Evolutionary conservation across 2,329 filamentous ascomycete species (phyloP), one percentile per base, ranked within the genome.

Genomic region (Calcarisporium arbuscula): DNA sequence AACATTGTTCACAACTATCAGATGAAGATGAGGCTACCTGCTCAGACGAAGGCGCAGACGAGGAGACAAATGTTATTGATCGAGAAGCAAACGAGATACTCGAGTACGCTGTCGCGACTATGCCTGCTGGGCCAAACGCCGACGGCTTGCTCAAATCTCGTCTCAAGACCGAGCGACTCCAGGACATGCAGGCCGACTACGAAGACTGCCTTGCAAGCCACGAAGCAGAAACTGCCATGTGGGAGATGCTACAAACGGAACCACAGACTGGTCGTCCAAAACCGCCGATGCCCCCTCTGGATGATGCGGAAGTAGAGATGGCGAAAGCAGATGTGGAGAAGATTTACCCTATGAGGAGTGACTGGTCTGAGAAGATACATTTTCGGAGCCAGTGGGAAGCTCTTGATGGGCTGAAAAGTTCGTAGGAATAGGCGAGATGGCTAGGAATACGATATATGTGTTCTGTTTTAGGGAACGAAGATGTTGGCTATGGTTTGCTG

Each of bases 371-470:
- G 7, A 53, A 47, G 34, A 41, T 62, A 19, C 47, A 49, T 8
- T 64, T 59, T 32, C 49, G 48, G 20, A 58, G 57, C 35, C 60
- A 68, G 34, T 72, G 68, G 68, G 67, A 72, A 43, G 49, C 43
- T 20, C 18, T 49, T 28, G 29, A 30, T 14, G 27, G 17, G 8
- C 20, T 25, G 8, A 23, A 32, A n/a, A n/a, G n/a, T n/a, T n/a
- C n/a, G n/a, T n/a, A n/a, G n/a, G n/a, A n/a, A n/a, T n/a, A n/a
- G n/a, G 16, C 15, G 16, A 15, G 27, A 38, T 10, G 33, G 32
- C 11, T 34, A 32, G 4, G 25, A 30, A 19, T 25, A 35, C 25
- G 32, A 32, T 25, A 14, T 21, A 20, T 14, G 20, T 32, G 21
- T 9, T 36, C 20, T 36, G n/a, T n/a, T n/a, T n/a, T n/a, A n/a